Percentiles rank a stretch among this genome's conserved stretches.
Evolutionary conservation across 305 asterid species (phyloP).

Genomic region (Fraxinus albicans): DNA sequence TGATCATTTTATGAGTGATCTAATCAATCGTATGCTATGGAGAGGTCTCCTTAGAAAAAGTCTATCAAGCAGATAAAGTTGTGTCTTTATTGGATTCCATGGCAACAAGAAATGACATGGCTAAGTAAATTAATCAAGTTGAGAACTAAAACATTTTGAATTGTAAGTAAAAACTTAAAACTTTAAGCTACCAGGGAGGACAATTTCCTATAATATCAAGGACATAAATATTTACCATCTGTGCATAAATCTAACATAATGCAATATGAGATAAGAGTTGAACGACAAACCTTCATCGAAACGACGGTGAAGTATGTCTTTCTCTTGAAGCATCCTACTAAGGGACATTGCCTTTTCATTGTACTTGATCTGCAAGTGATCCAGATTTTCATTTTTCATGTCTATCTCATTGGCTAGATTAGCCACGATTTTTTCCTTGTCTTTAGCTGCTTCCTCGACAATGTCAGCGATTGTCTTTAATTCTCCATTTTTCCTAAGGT

Average conservation of each 20-base stretch:
- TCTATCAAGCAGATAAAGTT: slow-evolving; percentile 6
- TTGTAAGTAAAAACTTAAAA: not conserved
- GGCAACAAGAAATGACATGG: not conserved
- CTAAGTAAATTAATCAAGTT: not conserved
- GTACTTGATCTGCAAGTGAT: slow-evolving; percentile 52
- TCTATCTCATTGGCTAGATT: slow-evolving; percentile 54
- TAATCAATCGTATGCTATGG: not conserved
- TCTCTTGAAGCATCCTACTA: slow-evolving; percentile 84
- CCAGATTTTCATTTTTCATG: slow-evolving; percentile 60
- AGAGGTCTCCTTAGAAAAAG: not conserved
- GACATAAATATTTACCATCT: not conserved
- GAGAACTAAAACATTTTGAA: slow-evolving; percentile 3
- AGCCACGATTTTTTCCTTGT: slow-evolving; percentile 44
- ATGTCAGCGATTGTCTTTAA: slow-evolving; percentile 59
- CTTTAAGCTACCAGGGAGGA: not conserved
- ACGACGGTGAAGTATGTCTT: slow-evolving; percentile 64
- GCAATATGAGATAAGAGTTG: slow-evolving; percentile 3
- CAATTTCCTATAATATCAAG: not conserved
- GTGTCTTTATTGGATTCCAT: slow-evolving; percentile 1
- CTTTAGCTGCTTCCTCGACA: slow-evolving; percentile 52
- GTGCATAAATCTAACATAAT: not conserved
- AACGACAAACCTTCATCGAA: slow-evolving; percentile 61
- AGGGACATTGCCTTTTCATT: slow-evolving; percentile 62
- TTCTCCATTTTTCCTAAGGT: slow-evolving; percentile 53
- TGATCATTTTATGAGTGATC: not conserved